Evolutionary conservation across 1,284 basidiomycete species (phyloP), one percentile per base, ranked within the genome.

Genomic region (Sphagnurus paluster): DNA sequence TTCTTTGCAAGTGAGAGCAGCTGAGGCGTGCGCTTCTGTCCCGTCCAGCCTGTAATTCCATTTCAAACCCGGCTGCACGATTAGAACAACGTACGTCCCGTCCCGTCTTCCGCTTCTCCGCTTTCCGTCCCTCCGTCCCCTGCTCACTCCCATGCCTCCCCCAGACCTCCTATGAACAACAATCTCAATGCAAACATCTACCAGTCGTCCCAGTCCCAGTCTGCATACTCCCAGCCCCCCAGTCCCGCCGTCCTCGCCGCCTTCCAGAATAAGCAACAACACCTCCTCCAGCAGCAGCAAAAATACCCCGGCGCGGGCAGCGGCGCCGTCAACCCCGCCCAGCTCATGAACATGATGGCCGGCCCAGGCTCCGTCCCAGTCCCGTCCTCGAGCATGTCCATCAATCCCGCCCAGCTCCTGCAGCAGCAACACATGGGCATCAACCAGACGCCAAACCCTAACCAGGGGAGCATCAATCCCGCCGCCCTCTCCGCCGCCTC

Each of bases 221-320:
- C n/a, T n/a, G n/a, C n/a, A n/a, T n/a, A n/a, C n/a, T n/a, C n/a
- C n/a, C n/a, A n/a, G n/a, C n/a, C n/a, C n/a, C n/a, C n/a, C 44
- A 54, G 51, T 30, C 52, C 52, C 37, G 52, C 52, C 41, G 39
- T 49, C 44, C 49, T 54, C 29, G 52, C 48, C 24, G 25, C 38
- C 4, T 53, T 50, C 33, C 45, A 48, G 14, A 39, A 42, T 35
- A 41, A 49, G 30, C 45, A 43, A n/a, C n/a, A n/a, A n/a, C n/a
- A n/a, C n/a, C n/a, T n/a, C n/a, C 30, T 25, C 35, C 19, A 41
- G 41, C 20, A 25, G n/a, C n/a, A 40, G 14, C 34, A 20, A 28
- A 45, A 45, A 30, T 39, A 26, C 44, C 42, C 36, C 14, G 23
- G 28, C 29, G 20, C 19, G 11, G 37, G 34, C 10, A 29, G 23